Conservation (phyloP, 148 eudicot genomes). For the Camellia lanceoleosa region DNA sequence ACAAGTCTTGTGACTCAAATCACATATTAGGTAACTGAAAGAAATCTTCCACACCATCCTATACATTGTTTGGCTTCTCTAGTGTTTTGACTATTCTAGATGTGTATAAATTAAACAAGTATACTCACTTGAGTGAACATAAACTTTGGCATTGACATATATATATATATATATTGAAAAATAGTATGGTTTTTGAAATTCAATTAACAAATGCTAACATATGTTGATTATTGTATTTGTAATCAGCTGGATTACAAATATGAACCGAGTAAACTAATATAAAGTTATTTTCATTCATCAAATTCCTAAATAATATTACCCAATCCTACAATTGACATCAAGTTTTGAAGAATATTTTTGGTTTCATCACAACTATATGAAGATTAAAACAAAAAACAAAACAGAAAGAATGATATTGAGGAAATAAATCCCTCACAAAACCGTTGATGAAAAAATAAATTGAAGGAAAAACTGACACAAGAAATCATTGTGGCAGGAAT, state of each 20-base stretch:
- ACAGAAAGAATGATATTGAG: neutral
- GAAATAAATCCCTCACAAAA: neutral
- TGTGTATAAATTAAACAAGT: too few species aligned
- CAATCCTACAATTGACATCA: neutral
- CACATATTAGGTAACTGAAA: too few species aligned
- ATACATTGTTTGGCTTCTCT: too few species aligned
- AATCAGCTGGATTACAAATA: neutral
- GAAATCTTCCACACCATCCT: too few species aligned
- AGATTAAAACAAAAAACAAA: neutral
- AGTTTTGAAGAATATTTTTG: neutral
- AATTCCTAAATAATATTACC: neutral
- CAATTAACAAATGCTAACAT: too few species aligned
- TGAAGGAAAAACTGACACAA: neutral
- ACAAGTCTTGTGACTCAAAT: too few species aligned
- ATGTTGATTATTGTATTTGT: too few species aligned
- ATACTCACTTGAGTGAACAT: too few species aligned
- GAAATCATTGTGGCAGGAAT: neutral
- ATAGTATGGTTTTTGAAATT: too few species aligned
- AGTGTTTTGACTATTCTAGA: too few species aligned
- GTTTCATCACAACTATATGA: neutral
- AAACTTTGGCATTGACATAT: too few species aligned
- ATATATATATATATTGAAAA: too few species aligned
- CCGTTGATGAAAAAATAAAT: neutral
- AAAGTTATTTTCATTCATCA: neutral
- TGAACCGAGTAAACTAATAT: neutral